Evolutionary conservation across 2,329 filamentous ascomycete species (phyloP).

Genomic region (Paradendryphiella salina): DNA sequence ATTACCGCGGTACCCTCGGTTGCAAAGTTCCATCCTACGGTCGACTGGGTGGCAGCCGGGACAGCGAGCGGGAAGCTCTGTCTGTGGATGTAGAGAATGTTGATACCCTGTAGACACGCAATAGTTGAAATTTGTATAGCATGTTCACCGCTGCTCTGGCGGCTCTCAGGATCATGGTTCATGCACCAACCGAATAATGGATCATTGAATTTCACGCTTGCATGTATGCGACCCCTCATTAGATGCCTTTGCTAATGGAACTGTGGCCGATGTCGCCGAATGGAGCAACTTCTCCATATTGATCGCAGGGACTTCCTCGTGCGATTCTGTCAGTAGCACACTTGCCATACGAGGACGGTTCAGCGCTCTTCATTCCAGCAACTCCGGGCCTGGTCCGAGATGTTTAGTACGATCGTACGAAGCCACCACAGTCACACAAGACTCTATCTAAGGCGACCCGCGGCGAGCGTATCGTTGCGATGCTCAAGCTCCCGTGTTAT

Average conservation of each 20-base stretch:
- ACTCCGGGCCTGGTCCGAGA: background rate
- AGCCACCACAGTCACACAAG: background rate
- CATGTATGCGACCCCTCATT: constrained; percentile 1
- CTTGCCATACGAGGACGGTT: background rate
- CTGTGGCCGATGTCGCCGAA: constrained; percentile 4
- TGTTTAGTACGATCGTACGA: background rate
- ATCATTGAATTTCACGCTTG: constrained; percentile 5
- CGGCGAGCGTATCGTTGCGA: background rate
- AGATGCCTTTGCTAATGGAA: background rate
- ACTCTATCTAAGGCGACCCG: background rate
- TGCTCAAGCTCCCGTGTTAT: background rate
- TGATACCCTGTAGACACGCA: constrained; percentile 3
- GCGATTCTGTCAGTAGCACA: background rate
- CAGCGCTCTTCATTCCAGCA: background rate
- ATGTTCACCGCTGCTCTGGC: constrained; percentile 12
- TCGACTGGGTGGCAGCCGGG: constrained; percentile 90
- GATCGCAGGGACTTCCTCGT: constrained; percentile 2
- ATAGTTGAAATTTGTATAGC: background rate
- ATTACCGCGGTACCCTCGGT: constrained; percentile 95
- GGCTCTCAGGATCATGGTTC: background rate
- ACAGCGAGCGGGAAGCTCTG: constrained; percentile 91
- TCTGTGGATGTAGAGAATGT: constrained; percentile 70
- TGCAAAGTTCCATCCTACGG: constrained; percentile 81
- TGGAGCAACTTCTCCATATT: constrained; percentile 11
- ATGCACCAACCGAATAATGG: background rate